Evolutionary conservation across 139 green algal genomes (phyloP).

Genomic region (Nannochloris sp.): DNA sequence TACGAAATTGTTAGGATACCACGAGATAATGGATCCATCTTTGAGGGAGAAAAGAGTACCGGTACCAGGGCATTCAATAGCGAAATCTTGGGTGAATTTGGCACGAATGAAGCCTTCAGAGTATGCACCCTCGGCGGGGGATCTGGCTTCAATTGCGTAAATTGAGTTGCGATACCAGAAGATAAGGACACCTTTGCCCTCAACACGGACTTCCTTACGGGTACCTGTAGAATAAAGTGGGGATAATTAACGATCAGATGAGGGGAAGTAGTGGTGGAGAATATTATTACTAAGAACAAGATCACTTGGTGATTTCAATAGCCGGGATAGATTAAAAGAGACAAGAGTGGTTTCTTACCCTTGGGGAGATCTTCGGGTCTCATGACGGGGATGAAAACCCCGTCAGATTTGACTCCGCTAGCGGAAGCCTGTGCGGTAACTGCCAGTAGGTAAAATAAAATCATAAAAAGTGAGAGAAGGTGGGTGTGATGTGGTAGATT

Average conservation of each 20-base stretch:
- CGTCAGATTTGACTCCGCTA: not conserved
- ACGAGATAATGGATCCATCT: conserved; percentile 81
- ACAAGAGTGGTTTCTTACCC: conserved; percentile 38
- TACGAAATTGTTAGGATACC: conserved; percentile 91
- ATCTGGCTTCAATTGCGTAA: conserved; percentile 82
- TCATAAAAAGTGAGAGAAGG: too few relatives aligned
- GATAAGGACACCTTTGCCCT: conserved; percentile 77
- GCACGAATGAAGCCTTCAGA: conserved; percentile 88
- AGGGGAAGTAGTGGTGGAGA: not conserved
- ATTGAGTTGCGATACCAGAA: conserved; percentile 98
- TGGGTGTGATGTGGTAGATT: too few relatives aligned
- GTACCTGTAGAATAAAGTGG: conserved; percentile 40
- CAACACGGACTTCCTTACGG: conserved; percentile 76
- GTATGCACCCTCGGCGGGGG: conserved; percentile 93
- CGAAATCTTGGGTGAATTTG: conserved; percentile 91
- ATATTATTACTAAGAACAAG: not conserved
- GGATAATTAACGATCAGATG: not conserved
- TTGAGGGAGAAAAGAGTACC: conserved; percentile 82
- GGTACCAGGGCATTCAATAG: conserved; percentile 90
- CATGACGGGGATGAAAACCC: conserved; percentile 62
- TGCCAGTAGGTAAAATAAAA: too few relatives aligned
- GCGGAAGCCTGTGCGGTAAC: too few relatives aligned
- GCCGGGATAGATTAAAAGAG: not conserved
- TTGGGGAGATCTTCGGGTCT: conserved; percentile 79
- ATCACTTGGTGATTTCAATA: not conserved